Percentiles rank a stretch among this genome's conserved stretches.
Evolutionary conservation across 2,329 filamentous ascomycete genomes (phyloP).

Genomic region (Talaromyces sp.): DNA sequence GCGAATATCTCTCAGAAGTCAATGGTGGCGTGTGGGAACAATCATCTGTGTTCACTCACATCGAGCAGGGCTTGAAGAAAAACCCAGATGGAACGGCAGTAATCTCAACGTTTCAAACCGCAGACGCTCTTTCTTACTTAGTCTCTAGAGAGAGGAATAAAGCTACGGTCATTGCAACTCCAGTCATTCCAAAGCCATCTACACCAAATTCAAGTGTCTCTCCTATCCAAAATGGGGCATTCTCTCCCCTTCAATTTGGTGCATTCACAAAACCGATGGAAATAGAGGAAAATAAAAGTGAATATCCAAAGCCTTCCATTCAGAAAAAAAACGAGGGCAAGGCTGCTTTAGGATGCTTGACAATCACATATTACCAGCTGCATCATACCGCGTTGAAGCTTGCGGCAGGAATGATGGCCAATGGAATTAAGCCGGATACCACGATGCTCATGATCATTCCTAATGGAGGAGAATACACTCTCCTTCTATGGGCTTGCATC

Average conservation of each 20-base stretch:
- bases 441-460: constrained; percentile 2
- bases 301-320: neutral
- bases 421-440: neutral
- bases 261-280: neutral
- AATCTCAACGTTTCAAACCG: neutral
- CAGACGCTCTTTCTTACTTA: neutral
- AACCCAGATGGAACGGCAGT: neutral
- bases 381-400: neutral
- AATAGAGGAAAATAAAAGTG: neutral
- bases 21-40: neutral
- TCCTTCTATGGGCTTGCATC: constrained; percentile 1
- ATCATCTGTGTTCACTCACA: neutral
- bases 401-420: neutral
- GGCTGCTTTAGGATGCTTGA: neutral
- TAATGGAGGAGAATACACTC: neutral
- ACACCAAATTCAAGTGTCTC: neutral
- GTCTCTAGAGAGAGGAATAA: neutral
- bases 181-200: neutral
- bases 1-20: neutral
- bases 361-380: neutral
- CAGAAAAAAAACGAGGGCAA: neutral
- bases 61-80: neutral
- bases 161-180: too few species aligned
- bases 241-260: neutral
- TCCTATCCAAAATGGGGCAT: neutral